Base-by-base conservation (phyloP, 495 filamentous ascomycete species). In the Penicillium mononematosum region DNA sequence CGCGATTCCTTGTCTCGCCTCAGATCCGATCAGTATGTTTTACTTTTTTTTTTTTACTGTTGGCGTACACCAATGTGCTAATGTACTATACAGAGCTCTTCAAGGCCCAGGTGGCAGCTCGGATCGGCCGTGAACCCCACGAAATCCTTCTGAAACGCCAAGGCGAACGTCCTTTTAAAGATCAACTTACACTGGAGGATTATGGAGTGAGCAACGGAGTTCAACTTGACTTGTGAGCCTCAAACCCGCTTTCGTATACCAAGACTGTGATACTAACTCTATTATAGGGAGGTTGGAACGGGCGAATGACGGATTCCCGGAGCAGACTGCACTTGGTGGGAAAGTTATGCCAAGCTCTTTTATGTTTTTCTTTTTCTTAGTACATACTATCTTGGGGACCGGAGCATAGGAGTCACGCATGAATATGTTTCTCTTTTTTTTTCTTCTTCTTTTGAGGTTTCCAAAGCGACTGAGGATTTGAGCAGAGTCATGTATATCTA, bases 111-210 rank as follows among this genome's bases (percentile, higher is more conserved):
- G 91, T 97, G 20, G 91, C 92, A 4, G 89, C 89, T 51, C 80
- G 84, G 38, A 92, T 97, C 58, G 92, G 92, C 3, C 84, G 92
- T 29, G 85, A 92, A 63, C 88, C 91, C 45, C 89, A 94, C 64
- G 90, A 96, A 74, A 96, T 97, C 55, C 75, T 96, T 67, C 72
- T 97, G 55, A 96, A 95, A 80, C 78, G 92, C 62, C 92, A 97
- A 74, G 89, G 91, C 9, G 89, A 96, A 75, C 70, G 91, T 58
- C 92, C 92, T 19, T 96, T 97, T 68, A 95, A 95, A 77, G 92
- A 96, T 66, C 79, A 85, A 50, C 79, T 97, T 50, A 92, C 85
- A 31, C 71, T 96, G 61, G 89, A 85, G 63, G 92, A 96, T 76
- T 97, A 96, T 78, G 90, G 89, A 39, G 83, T 97, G 62, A 88